Base-by-base conservation (phyloP, 495 filamentous ascomycete species). In the Tuber melanosporum region DNA sequence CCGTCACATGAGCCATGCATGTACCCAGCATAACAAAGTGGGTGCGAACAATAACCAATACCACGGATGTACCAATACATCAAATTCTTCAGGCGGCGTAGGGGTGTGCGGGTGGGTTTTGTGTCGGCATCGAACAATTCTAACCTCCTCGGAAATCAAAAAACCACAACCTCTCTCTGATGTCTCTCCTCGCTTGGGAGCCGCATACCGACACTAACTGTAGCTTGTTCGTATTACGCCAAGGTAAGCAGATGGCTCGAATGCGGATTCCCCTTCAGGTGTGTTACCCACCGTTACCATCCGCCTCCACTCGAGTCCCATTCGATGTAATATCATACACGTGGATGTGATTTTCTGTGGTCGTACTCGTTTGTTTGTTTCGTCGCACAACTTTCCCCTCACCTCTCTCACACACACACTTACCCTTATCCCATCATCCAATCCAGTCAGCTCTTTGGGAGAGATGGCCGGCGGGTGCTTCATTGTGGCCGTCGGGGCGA, bases 101-200 rank as follows among this genome's bases (percentile, higher is more conserved):
- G 57, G 57, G 26, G 57, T 7, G 57, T 15, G 57, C 26, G 57
- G 26, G 57, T 36, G 52, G 26, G 26, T 66, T 66, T 19, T 66
- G 57, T 66, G 57, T 66, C 26, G 32, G 57, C 3, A 66, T 36
- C 57, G 26, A 36, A 36, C 57, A 17, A 66, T 66, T 17, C 26
- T 36, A 74, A 74, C 75, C 71, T 72, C 73, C 77, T 74, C 46
- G 49, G 66, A 76, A 66, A 62, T 43, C 42, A 14, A 26, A 62
- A 36, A 5, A 71, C 70, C 39, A 71, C 62, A n/a, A 71, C 42
- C 36, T 12, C 36, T 66, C 6, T 36, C 57, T 66, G 71, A 44
- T n/a, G 12, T 74, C 36, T 76, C 10, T 66, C 22, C 72, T 43
- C 49, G 72, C 42, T 75, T 47, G 62, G n/a, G 41, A 57, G 71